Evolutionary conservation across 176 grass and related monocot species (phyloP).

Genomic region (Thinopyrum elongatum): DNA sequence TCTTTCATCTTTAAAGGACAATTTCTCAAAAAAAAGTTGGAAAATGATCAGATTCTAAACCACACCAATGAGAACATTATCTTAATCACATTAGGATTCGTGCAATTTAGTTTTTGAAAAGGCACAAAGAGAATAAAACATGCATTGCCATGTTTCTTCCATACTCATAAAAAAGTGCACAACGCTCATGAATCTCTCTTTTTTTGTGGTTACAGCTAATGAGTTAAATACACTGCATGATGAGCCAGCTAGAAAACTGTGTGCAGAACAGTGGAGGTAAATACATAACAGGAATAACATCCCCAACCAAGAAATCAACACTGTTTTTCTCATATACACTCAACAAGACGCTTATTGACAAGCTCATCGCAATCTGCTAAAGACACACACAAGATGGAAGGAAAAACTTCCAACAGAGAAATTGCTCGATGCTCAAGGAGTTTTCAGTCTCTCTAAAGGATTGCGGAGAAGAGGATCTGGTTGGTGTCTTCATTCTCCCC

Average conservation of each 20-base stretch:
- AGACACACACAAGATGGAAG: background rate
- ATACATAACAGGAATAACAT: background rate
- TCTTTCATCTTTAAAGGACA: background rate
- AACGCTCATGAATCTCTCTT: background rate
- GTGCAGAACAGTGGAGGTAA: background rate
- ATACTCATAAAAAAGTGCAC: background rate
- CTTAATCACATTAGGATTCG: background rate
- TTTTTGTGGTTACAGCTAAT: background rate
- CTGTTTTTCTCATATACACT: background rate
- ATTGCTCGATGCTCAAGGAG: too few relatives aligned
- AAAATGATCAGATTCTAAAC: background rate
- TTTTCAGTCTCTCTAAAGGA: constrained; percentile 35
- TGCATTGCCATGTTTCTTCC: too few relatives aligned
- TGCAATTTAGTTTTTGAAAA: background rate
- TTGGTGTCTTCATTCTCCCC: constrained; percentile 55
- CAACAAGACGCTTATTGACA: background rate
- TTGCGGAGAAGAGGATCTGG: constrained; percentile 66
- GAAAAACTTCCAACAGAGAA: background rate
- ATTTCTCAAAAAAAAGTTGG: background rate
- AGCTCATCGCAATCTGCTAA: background rate
- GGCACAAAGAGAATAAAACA: background rate
- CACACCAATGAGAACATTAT: background rate
- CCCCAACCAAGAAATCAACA: background rate
- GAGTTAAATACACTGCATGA: background rate
- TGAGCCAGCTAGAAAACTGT: background rate